Base-by-base conservation (phyloP, 306 rosid species). In the Quercus ilex region DNA sequence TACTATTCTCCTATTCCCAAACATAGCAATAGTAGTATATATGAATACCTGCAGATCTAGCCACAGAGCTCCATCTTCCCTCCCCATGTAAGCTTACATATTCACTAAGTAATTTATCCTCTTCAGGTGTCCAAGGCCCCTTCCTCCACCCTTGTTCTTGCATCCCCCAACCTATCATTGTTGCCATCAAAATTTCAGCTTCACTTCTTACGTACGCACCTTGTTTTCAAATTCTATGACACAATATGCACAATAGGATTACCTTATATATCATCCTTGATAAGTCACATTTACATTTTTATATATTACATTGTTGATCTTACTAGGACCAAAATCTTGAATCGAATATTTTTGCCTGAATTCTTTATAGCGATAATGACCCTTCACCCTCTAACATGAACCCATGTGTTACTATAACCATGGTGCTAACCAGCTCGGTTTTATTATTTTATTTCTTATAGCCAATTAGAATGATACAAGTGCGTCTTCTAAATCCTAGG, bases 51-150 rank as follows among this genome's bases (percentile, higher is more conserved):
- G 97, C 78, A 74, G 41, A 64, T 41, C 73, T 77, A 4, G 92
- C 71, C 30, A 92, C 92, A 25, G 75, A 84, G 49, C 89, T 90
- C 97, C 97, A 92, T 26, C 90, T 80, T 26, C 90, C 88, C 55
- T 90, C 91, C 13, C 92, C 97, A 85, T 88, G 80, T 26, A 77
- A 69, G 69, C 60, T 77, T 69, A 90, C 88, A 85, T 88, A 83
- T 68, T 84, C 86, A 79, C 46, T 63, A 9, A 92, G 89, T 76
- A 90, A 79, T 78, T 81, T 85, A 79, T 92, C 97, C 75, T 92
- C 97, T 80, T 92, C 91, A 73, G 83, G 83, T 82, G 88, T 90
- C 97, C 97, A 90, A 74, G 97, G 90, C 35, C 97, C 97, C 82
- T 88, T 92, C 90, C 49, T 90, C 92, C 92, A 90, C 56, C 67